Conservation (phyloP, 176 grass and related monocot species). For the Zizania latifolia region DNA sequence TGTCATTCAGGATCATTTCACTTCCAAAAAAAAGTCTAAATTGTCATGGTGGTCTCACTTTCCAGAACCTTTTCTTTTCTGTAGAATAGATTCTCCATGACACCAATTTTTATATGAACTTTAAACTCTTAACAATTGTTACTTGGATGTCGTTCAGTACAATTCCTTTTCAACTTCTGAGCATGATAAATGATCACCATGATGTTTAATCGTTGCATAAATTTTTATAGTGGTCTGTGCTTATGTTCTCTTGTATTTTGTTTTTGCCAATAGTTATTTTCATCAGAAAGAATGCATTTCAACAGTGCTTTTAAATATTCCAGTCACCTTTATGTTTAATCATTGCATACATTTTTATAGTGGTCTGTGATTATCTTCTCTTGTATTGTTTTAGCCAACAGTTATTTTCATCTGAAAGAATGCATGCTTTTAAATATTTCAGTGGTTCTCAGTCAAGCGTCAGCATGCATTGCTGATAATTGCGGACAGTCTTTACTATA, state of each 20-base stretch:
- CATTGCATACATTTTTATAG: not conserved
- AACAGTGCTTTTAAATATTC: constrained; percentile 28
- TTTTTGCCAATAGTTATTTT: not conserved
- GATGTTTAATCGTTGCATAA: not conserved
- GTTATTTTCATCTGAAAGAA: not conserved
- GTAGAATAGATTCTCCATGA: not conserved
- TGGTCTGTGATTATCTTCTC: not conserved
- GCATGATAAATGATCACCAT: not conserved
- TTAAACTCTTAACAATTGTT: not conserved
- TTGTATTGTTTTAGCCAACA: not conserved
- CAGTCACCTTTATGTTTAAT: constrained; percentile 35
- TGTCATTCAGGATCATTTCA: not conserved
- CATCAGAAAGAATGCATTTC: not conserved
- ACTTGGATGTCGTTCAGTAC: not conserved
- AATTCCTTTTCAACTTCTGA: not conserved
- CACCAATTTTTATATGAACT: not conserved
- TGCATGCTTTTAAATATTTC: constrained; percentile 34
- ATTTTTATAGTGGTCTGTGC: not conserved
- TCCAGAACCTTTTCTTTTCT: not conserved
- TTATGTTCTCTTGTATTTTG: not conserved
- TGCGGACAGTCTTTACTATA: constrained; percentile 75
- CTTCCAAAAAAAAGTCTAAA: not conserved
- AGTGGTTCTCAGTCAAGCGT: constrained; percentile 98
- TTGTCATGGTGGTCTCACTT: not conserved
- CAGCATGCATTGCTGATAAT: constrained; percentile 93